A percentile compares a stretch with the other conserved stretches of the same genome.
phyloP scores from a whole-genome alignment of 768 basidiomycete species.

The Rhizopogon rudus region DNA sequence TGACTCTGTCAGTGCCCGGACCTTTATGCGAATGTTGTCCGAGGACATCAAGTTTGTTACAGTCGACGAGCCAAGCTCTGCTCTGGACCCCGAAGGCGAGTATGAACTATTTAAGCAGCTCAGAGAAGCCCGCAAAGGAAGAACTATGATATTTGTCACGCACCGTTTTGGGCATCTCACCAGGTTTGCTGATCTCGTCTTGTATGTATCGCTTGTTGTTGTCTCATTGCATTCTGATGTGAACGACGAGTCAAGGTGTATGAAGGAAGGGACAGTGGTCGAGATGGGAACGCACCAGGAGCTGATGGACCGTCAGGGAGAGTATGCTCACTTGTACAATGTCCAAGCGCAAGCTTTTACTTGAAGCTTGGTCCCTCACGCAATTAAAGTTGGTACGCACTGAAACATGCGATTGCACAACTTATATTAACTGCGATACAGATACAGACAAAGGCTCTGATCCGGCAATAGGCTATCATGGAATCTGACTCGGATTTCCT shows the following conservation, averaged over 20 bases:
- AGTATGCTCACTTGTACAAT: conserved; percentile 29
- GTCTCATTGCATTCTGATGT: neutral
- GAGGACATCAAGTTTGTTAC: conserved; percentile 24
- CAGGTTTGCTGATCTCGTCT: conserved; percentile 30
- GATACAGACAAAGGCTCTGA: too few relatives aligned
- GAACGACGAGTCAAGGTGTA: conserved; percentile 18
- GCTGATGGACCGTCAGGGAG: conserved; percentile 23
- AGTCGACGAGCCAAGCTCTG: conserved; percentile 35
- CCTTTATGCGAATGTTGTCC: conserved; percentile 35
- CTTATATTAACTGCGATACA: too few relatives aligned
- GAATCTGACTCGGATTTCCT: too few relatives aligned
- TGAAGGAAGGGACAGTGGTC: conserved; percentile 27
- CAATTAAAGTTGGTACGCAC: neutral
- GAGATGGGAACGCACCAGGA: conserved; percentile 30
- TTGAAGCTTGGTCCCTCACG: neutral
- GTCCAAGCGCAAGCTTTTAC: conserved; percentile 28
- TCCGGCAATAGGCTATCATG: too few relatives aligned
- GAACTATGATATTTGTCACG: conserved; percentile 37
- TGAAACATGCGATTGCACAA: too few relatives aligned
- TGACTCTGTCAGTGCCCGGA: conserved; percentile 24
- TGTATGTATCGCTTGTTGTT: conserved; percentile 20
- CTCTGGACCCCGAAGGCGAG: conserved; percentile 33
- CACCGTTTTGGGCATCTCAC: conserved; percentile 36
- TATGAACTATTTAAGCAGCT: conserved; percentile 26
- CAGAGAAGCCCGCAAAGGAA: conserved; percentile 20